Base-by-base conservation (phyloP, 495 filamentous ascomycete species). In the Penicillium cataractarum region DNA sequence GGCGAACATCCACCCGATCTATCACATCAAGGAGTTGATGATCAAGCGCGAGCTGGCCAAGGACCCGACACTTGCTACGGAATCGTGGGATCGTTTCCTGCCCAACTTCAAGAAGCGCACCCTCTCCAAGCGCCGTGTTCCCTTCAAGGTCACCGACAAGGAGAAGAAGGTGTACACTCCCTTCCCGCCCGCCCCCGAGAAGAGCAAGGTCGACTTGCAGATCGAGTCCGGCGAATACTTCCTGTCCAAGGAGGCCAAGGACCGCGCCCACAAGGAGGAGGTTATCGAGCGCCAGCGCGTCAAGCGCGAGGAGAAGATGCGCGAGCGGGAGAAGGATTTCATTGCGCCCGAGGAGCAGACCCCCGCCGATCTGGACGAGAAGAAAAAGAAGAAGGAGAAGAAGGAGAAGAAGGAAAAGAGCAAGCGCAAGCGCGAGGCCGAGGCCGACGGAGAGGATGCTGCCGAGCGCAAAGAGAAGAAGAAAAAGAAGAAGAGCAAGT, bases 151-250 rank as follows among this genome's bases (percentile, higher is more conserved):
- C 61, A 89, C 85, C 48, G 93, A 99, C 80, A 99, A 98, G 83
- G 78, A 81, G 71, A 97, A 95, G 84, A 98, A 97, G 85, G 77
- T 83, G 10, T 97, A 97, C 80, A 97, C 94, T 54, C 92, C 90
- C 32, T 91, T 88, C 78, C 85, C 82, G 53, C 84, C 84, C 58
- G 86, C 88, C 51, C 87, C 87, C 63, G 91, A 94, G 82, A 93
- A 93, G 86, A 97, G 92, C 85, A 99, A 98, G 86, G 85, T 99
- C 62, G 95, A 99, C 76, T 78, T 95, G 73, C 94, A 98, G 84
- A 95, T 98, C 79, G 95, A 99, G 84, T 93, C 86, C 67, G 96
- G 96, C 72, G 95, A 98, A 80, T 98, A 95, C 78, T 97, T 98
- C 79, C 78, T 98, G 71, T 86, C 87, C 57, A 96, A 96, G 83